Base-by-base conservation (phyloP, 2,329 filamentous ascomycete genomes). In the Phyllosticta paracitricarpa region DNA sequence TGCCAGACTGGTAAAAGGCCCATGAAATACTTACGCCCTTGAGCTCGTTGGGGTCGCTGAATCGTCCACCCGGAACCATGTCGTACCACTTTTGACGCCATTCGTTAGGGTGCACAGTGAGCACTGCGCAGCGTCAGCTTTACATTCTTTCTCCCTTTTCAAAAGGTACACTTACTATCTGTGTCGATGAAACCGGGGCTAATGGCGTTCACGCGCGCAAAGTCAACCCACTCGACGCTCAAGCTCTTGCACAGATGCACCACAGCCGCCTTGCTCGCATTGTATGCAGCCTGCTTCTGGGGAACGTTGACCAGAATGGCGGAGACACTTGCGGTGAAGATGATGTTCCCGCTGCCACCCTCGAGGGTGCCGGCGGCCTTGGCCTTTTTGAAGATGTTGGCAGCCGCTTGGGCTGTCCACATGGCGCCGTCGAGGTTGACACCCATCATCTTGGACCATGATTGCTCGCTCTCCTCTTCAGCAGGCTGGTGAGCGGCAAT, bases 251-350 rank as follows among this genome's bases (percentile, higher is more conserved):
- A 66, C 10, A 68, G 51, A 28, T 68, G 67, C 53, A 67, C 63
- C 5, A 68, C 65, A 3, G 59, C 65, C 3, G 67, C 67, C 55
- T 68, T 69, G 7, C 65, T 66, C 24, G 33, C 60, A 10, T 62
- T 62, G 9, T 63, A 71, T 68, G 62, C 8, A 68, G 72, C 69
- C 63, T 77, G 74, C 48, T 68, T 72, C 64, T 76, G 73, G 12
- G 74, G 74, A 3, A 73, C 59, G 63, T 77, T 77, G 5, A 77
- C 75, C 64, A 77, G 53, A 4, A 66, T 71, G 4, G 72, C 71
- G 54, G 72, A 74, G 8, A 76, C 71, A 1, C 68, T 71, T 3
- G 73, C 73, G 1, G 74, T 77, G 62, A 76, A 73, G 4, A 76
- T 73, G 2, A 76, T 61, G 62, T 73, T 75, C 4, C 56, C 55